Evolutionary conservation across 305 asterid species (phyloP).

Genomic region (Rubia balearica): DNA sequence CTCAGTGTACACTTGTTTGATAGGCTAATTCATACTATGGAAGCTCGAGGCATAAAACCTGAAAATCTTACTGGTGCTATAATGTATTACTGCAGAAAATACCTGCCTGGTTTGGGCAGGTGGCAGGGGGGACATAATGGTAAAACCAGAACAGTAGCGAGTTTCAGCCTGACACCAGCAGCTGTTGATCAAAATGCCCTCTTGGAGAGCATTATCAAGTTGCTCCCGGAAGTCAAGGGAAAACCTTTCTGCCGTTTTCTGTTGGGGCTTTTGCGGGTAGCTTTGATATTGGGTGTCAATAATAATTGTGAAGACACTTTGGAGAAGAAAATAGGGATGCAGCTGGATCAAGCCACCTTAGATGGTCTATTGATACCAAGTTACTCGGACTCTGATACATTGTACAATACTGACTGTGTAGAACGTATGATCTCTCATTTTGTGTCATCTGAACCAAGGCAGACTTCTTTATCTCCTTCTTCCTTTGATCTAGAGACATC

Average conservation of each 20-base stretch:
- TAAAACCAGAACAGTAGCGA: slow-evolving; percentile 54
- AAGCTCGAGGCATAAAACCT: slow-evolving; percentile 61
- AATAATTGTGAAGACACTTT: slow-evolving; percentile 48
- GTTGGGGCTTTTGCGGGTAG: slow-evolving; percentile 76
- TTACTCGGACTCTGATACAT: slow-evolving; percentile 80
- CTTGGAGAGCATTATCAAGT: slow-evolving; percentile 52
- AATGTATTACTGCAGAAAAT: slow-evolving; percentile 75
- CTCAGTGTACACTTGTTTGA: slow-evolving; percentile 64
- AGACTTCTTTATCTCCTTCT: slow-evolving; percentile 39
- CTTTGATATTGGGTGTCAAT: slow-evolving; percentile 69
- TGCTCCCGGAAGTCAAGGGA: slow-evolving; percentile 74
- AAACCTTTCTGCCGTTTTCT: slow-evolving; percentile 78
- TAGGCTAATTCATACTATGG: slow-evolving; percentile 62
- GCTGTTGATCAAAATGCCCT: slow-evolving; percentile 65
- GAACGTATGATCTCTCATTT: slow-evolving; percentile 69
- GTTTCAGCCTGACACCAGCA: slow-evolving; percentile 84
- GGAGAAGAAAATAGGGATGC: slow-evolving; percentile 76
- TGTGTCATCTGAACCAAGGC: slow-evolving; percentile 42
- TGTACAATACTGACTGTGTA: slow-evolving; percentile 72
- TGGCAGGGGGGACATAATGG: slow-evolving; percentile 74
- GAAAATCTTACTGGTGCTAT: slow-evolving; percentile 67
- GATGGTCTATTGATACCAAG: slow-evolving; percentile 78
- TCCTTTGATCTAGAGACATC: slow-evolving; percentile 46
- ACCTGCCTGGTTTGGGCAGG: slow-evolving; percentile 87
- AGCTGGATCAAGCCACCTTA: slow-evolving; percentile 74